phyloP scores from a whole-genome alignment of 306 rosid species.

The Acmispon strigosus region DNA sequence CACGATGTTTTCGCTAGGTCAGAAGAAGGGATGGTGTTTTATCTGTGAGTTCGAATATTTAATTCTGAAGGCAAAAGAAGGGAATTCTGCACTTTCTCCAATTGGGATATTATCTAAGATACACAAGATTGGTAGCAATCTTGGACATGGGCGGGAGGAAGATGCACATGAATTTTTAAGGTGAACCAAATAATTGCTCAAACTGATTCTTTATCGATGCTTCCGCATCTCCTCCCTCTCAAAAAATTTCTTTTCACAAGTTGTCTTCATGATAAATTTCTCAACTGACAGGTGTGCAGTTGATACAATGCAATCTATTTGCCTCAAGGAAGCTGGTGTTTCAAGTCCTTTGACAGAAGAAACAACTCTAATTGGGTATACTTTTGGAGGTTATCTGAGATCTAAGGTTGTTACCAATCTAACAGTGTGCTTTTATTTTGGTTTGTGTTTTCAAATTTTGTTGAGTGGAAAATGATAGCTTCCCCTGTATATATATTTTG shows the following conservation, averaged over 20 bases:
- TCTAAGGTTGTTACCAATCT: slow-evolving; percentile 54
- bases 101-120: slow-evolving; percentile 69
- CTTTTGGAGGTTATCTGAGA: slow-evolving; percentile 73
- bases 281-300: slow-evolving; percentile 61
- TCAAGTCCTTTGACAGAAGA: slow-evolving; percentile 59
- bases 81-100: slow-evolving; percentile 65
- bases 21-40: slow-evolving; percentile 81
- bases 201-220: slow-evolving; percentile 14
- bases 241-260: neutral
- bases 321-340: slow-evolving; percentile 58
- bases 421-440: neutral
- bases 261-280: slow-evolving; percentile 25
- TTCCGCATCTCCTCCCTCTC: neutral
- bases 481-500: slow-evolving; percentile 18
- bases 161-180: slow-evolving; percentile 88
- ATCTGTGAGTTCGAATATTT: slow-evolving; percentile 70
- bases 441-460: slow-evolving; percentile 4
- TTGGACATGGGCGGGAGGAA: slow-evolving; percentile 78
- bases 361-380: slow-evolving; percentile 64
- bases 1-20: slow-evolving; percentile 37
- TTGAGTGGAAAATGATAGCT: neutral
- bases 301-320: slow-evolving; percentile 78
- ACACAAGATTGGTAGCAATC: slow-evolving; percentile 73
- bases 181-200: slow-evolving; percentile 38
- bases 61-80: slow-evolving; percentile 64